Base-by-base conservation (phyloP, 352 stramenopile genomes). In the Globisporangium paddicum region DNA sequence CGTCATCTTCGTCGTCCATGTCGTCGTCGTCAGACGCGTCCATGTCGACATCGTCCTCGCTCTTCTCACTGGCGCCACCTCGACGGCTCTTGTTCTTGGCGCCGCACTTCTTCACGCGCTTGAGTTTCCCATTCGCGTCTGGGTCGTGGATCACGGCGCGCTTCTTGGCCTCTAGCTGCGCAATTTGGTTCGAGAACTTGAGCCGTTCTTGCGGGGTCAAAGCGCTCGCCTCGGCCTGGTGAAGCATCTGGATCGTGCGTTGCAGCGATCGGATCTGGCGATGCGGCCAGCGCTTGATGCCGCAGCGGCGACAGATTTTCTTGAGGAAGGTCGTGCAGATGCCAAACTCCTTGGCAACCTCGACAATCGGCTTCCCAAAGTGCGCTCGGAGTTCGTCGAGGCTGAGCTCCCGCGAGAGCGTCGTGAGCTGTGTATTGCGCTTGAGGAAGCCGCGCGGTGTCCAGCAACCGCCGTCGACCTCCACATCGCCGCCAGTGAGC, bases 241-340 rank as follows among this genome's bases (percentile, higher is more conserved):
- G 73, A n/a, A 90, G 69, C 80, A 90, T 90, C 65, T 88, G 64
- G 37, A 89, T 84, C 28, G 81, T 89, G 19, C 81, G 71, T 34
- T 68, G 73, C n/a, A 90, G 59, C 38, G 81, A 90, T 1, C 82
- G 80, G 66, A 94, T 92, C 67, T 94, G 84, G 21, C 82, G 82
- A 53, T 92, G 82, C 19, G 84, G 84, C 84, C 84, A 94, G 32
- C 84, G 78, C 58, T 90, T 80, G 62, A 94, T 94, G 41, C 82
- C 82, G 46, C 90, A 74, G 35, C 82, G 82, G 2, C 84, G 74
- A 49, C 84, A 94, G 55, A 90, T 90, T 65, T 91, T 92, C 68
- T 93, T 93, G 83, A 95, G 77, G 74, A 89, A 87, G 5, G 81
- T 88, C n/a, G 72, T 89, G 65, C 79, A 89, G 40, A 89, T 86